Evolutionary conservation across 495 filamentous ascomycete genomes (phyloP), one percentile per base, ranked within the genome.

Genomic region (Platismatia glauca): DNA sequence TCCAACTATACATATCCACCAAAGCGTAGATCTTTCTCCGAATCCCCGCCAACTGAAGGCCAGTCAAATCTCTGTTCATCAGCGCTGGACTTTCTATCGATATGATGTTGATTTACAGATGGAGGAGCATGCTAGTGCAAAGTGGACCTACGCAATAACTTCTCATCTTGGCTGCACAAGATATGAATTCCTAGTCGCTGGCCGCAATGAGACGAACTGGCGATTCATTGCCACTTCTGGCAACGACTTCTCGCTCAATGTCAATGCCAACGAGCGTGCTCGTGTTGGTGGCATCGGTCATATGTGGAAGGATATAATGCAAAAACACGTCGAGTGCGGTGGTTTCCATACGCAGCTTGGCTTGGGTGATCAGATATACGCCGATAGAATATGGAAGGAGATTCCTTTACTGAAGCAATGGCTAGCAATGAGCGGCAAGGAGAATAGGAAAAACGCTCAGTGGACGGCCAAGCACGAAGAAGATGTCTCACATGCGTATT

Each of bases 241-340:
- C 13, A 97, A 97, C 69, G 94, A 97, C 71, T 98, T 97, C 74
- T 85, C 89, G 3, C 78, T 95, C 34, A 88, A 86, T 65, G 91
- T 95, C 0, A 90, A 84, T 66, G 84, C 90, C 58, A 89, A 87
- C 68, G 94, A 97, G 70, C 84, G 91, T 22, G 80, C 85, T 59
- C 87, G 86, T 55, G 78, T 97, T 3, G 95, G 95, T 31, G 94
- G 94, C 1, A 81, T 91, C 11, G 89, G 91, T 0, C 91, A 89
- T 71, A 95, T 98, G 94, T 98, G 94, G 94, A 96, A 96, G 67
- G 94, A 98, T 69, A 90, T 98, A 37, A 83, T 98, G 74, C 92
- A 96, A 73, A 97, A 96, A 79, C 95, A 98, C 72, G 83, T 89
- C 46, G 94, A 98, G 67, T 95, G 90, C 68, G 91, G 91, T 58